Conservation (phyloP, 208 protist genomes). For the Crithidia brevicula region DNA sequence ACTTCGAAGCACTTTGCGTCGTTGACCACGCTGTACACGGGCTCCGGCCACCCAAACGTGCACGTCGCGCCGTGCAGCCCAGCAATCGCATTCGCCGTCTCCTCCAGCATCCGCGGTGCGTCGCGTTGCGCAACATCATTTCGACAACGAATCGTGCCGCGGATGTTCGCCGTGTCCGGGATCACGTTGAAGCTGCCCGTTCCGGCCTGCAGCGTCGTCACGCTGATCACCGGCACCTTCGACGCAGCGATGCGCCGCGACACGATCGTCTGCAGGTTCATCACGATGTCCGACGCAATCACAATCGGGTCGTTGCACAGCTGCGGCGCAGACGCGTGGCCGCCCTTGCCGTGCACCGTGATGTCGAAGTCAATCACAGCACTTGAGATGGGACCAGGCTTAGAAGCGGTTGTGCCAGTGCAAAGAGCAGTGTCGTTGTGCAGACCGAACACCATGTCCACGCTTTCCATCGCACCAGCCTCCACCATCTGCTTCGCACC, state of each 20-base stretch:
- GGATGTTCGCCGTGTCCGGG: conserved; percentile 53
- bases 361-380: conserved; percentile 70
- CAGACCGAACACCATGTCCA: conserved; percentile 61
- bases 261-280: conserved; percentile 57
- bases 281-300: conserved; percentile 55
- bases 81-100: conserved; percentile 52
- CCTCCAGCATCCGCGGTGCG: conserved; percentile 48
- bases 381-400: conserved; percentile 36
- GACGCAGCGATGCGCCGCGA: conserved; percentile 57
- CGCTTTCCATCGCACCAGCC: conserved; percentile 48
- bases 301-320: conserved; percentile 63
- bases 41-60: conserved; percentile 15
- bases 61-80: conserved; percentile 44
- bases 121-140: conserved; percentile 41
- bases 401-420: conserved; percentile 12
- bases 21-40: conserved; percentile 65
- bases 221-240: conserved; percentile 54
- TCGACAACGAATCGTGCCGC: conserved; percentile 57
- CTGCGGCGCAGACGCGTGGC: conserved; percentile 62
- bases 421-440: conserved; percentile 37
- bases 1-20: conserved; percentile 56
- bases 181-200: conserved; percentile 73
- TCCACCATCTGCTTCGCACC: conserved; percentile 54
- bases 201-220: conserved; percentile 54
- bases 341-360: conserved; percentile 56